Conservation (phyloP, 148 eudicot genomes). For the Persicaria maculosa region DNA sequence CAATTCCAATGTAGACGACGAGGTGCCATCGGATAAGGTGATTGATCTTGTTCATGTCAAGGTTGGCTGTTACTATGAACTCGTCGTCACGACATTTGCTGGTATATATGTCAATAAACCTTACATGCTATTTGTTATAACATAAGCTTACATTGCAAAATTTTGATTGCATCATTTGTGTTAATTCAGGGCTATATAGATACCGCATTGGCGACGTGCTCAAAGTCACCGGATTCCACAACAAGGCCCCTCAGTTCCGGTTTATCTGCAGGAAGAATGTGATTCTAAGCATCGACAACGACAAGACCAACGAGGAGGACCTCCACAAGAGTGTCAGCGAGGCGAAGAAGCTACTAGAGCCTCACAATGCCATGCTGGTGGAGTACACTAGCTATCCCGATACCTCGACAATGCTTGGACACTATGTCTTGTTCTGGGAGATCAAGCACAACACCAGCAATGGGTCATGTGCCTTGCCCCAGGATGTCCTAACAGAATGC, state of each 20-base stretch:
- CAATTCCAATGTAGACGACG: slow-evolving; percentile 37
- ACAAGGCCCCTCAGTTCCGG: slow-evolving; percentile 63
- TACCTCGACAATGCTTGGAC: slow-evolving; percentile 58
- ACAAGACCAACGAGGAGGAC: slow-evolving; percentile 69
- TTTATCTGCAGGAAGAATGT: slow-evolving; percentile 76
- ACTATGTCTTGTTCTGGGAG: slow-evolving; percentile 79
- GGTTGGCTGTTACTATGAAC: slow-evolving; percentile 53
- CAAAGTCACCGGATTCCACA: slow-evolving; percentile 65
- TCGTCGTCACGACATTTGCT: slow-evolving; percentile 76
- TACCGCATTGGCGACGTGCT: slow-evolving; percentile 79
- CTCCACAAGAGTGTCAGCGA: slow-evolving; percentile 56
- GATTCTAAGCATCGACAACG: slow-evolving; percentile 65
- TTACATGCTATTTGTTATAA: no score
- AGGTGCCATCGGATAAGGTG: slow-evolving; percentile 20
- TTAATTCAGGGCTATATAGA: slow-evolving; percentile 42
- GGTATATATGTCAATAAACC: slow-evolving; percentile 19
- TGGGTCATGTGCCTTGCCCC: background rate
- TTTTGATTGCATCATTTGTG: background rate
- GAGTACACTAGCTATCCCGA: slow-evolving; percentile 77
- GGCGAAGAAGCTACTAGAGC: slow-evolving; percentile 47
- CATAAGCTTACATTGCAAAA: background rate
- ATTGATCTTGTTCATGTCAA: slow-evolving; percentile 50
- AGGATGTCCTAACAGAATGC: slow-evolving; percentile 41
- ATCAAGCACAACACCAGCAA: slow-evolving; percentile 15
- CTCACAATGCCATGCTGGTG: slow-evolving; percentile 37